These are phyloP conservation scores for Coprinopsis sp. DNA, from an alignment of 768 basidiomycete species.

Conservation along the genomic window DNA sequence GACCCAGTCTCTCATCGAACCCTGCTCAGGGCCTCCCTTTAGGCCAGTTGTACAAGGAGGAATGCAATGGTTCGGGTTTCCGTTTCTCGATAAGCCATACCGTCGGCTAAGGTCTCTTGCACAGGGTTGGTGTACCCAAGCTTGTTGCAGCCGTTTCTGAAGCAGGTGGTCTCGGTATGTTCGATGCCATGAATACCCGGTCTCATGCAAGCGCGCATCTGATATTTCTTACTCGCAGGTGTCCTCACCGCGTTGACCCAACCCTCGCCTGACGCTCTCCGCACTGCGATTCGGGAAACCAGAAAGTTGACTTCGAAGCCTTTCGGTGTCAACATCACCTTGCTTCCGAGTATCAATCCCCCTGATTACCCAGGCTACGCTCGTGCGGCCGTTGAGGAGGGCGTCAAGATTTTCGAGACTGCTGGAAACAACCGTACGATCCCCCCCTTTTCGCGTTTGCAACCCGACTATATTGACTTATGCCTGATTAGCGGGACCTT, in stretches of 20 bases:
- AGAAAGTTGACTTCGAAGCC: conserved; percentile 62
- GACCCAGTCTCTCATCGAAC: neutral
- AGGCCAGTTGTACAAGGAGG: conserved; percentile 85
- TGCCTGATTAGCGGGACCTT: conserved; percentile 51
- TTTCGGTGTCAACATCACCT: conserved; percentile 82
- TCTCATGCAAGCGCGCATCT: too few relatives aligned
- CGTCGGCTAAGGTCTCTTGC: neutral
- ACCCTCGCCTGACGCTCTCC: conserved; percentile 76
- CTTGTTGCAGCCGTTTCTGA: conserved; percentile 78
- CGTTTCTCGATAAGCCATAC: neutral
- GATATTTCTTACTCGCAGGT: conserved; percentile 37
- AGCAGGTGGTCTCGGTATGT: conserved; percentile 72
- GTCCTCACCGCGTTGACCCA: conserved; percentile 87
- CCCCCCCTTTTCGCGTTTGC: neutral
- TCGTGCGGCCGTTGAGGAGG: conserved; percentile 78
- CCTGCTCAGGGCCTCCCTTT: neutral
- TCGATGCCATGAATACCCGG: too few relatives aligned
- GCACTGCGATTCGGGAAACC: conserved; percentile 76
- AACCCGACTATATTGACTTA: neutral
- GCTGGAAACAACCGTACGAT: conserved; percentile 84
- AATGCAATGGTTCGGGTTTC: conserved; percentile 72
- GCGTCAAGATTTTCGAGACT: conserved; percentile 86
- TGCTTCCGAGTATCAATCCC: conserved; percentile 86
- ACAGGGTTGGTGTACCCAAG: conserved; percentile 74
- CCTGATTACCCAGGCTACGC: conserved; percentile 89